phyloP scores from a whole-genome alignment of 208 protist species.

The Strigomonas oncopelti region DNA sequence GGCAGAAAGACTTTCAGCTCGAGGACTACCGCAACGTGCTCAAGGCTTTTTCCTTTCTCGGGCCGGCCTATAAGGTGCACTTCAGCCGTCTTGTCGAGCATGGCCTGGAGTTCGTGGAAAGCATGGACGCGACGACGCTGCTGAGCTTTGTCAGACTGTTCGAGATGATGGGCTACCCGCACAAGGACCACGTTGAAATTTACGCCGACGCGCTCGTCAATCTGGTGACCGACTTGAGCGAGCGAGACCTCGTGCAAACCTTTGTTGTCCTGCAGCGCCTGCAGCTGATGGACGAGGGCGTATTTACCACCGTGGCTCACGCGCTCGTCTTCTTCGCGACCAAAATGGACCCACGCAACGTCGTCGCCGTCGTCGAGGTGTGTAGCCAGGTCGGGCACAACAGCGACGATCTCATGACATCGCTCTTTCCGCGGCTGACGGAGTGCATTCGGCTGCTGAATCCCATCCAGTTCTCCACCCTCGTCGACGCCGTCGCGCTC shows the following conservation, averaged over 20 bases:
- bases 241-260: conserved; percentile 67
- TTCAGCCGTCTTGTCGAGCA: conserved; percentile 59
- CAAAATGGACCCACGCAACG: conserved; percentile 44
- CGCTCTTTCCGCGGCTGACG: conserved; percentile 51
- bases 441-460: conserved; percentile 66
- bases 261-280: conserved; percentile 69
- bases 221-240: conserved; percentile 53
- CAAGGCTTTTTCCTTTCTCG: conserved; percentile 20
- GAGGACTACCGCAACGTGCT: conserved; percentile 79
- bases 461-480: conserved; percentile 57
- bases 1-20: conserved; percentile 55
- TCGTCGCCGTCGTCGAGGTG: conserved; percentile 78
- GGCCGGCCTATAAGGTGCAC: conserved; percentile 52
- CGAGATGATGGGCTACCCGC: conserved; percentile 46
- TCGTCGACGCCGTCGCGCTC: conserved; percentile 59
- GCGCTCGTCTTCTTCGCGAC: conserved; percentile 38
- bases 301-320: conserved; percentile 54
- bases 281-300: conserved; percentile 56
- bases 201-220: conserved; percentile 83
- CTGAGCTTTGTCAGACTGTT: conserved; percentile 71
- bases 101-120: conserved; percentile 75
- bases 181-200: conserved; percentile 81
- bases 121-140: conserved; percentile 71
- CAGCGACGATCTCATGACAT: conserved; percentile 59
- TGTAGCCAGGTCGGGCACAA: conserved; percentile 62